Evolutionary conservation across 1,284 basidiomycete species (phyloP).

Genomic region (Tranzscheliella williamsii): DNA sequence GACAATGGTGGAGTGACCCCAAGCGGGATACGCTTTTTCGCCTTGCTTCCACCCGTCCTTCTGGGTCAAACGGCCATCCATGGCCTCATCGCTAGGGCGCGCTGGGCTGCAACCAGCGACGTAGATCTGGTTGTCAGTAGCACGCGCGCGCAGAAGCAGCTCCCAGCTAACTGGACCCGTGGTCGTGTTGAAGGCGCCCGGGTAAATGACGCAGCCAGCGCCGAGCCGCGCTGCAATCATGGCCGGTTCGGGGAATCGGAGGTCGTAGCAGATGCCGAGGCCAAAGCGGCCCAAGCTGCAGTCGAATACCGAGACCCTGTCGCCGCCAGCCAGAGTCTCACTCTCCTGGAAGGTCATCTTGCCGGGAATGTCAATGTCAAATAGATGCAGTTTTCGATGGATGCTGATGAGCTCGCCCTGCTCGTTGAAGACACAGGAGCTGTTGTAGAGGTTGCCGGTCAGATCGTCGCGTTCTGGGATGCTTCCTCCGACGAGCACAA

Average conservation of each 20-base stretch:
- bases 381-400: constrained; percentile 93
- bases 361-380: constrained; percentile 97
- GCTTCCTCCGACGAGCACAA: constrained; percentile 86
- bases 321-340: constrained; percentile 83
- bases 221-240: constrained; percentile 86
- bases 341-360: constrained; percentile 98
- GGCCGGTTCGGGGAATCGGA: constrained; percentile 90
- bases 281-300: constrained; percentile 92
- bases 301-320: constrained; percentile 78
- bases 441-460: constrained; percentile 56
- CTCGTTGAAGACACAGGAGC: constrained; percentile 74
- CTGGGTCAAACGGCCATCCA: constrained; percentile 17
- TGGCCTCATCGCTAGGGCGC: constrained; percentile 70
- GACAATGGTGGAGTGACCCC: constrained; percentile 54
- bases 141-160: constrained; percentile 81
- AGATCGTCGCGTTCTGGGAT: constrained; percentile 55
- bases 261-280: constrained; percentile 77
- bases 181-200: constrained; percentile 66
- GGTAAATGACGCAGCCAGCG: constrained; percentile 84
- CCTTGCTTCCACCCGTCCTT: constrained; percentile 32
- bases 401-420: constrained; percentile 81
- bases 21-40: constrained; percentile 55
- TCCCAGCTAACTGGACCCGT: constrained; percentile 98
- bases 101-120: constrained; percentile 95
- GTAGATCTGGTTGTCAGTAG: constrained; percentile 94